Evolutionary conservation across 768 basidiomycete genomes (phyloP), one percentile per base, ranked within the genome.

Genomic region (Naganishia kalamii): DNA sequence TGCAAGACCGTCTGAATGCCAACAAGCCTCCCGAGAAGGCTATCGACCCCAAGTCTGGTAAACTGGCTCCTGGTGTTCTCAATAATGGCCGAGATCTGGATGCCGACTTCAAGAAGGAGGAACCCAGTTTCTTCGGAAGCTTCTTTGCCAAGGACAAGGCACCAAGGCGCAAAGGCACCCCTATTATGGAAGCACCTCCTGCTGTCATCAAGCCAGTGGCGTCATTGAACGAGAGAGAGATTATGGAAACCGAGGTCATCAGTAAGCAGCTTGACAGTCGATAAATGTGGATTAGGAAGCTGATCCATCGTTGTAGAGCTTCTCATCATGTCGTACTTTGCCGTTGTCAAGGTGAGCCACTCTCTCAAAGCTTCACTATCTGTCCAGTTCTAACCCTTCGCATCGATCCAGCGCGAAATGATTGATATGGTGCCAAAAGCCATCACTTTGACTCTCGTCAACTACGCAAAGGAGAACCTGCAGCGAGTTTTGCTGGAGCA

Each of bases 401-500:
- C 37, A 25, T 60, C 40, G 12, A 6, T 44, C 52, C 69, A 57
- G 54, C 54, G 73, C 65, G 94, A 97, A 80, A 92, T 98, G 89
- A 98, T 98, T 73, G 94, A 98, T 79, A 96, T 96, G 92, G 90
- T 98, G 27, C 94, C 94, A 8, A 99, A 99, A 79, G 90, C 90
- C 19, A 91, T 96, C 76, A 86, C 88, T 11, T 81, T 89, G 69
- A 97, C 90, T 17, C 85, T 98, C 37, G 94, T 99, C 54, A 88
- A 86, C 75, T 86, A 87, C 78, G 87, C 93, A 66, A 97, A 96
- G 79, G 96, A 98, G 80, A 86, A 90, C 77, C 81, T 99, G 65
- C 96, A 99, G 81, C 84, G 87, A 66, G 93, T 96, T 79, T 83
- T 99, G 43, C 80, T 99, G 60, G 90, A 96, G 75, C 90, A 97